phyloP scores from a whole-genome alignment of 164 flowering plant species.

The Nelumbo lutea region DNA sequence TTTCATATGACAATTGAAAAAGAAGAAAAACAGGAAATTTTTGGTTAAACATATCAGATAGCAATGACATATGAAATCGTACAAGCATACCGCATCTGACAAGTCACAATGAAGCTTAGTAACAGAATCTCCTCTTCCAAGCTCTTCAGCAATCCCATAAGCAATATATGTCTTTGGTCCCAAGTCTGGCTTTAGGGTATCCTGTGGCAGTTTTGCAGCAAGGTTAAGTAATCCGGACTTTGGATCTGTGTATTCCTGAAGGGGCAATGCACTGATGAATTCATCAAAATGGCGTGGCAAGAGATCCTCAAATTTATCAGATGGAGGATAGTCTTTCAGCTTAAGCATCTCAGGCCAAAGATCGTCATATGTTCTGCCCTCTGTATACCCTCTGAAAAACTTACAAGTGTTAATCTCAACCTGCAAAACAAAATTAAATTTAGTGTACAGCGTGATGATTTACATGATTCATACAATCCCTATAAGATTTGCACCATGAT shows the following conservation, averaged over 20 bases:
- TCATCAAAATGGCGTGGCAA: constrained; percentile 89
- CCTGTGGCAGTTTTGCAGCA: constrained; percentile 60
- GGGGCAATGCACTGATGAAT: constrained; percentile 72
- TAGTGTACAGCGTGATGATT: not conserved
- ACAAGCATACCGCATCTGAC: constrained; percentile 79
- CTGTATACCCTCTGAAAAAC: constrained; percentile 71
- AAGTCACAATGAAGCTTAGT: constrained; percentile 88
- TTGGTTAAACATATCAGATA: not conserved
- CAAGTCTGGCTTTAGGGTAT: constrained; percentile 68
- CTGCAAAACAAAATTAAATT: constrained; percentile 29
- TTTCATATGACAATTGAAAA: not conserved
- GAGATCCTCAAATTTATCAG: constrained; percentile 69
- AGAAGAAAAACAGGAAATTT: not conserved
- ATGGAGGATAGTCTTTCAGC: constrained; percentile 94
- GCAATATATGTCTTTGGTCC: constrained; percentile 95
- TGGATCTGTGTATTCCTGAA: constrained; percentile 70
- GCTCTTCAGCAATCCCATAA: constrained; percentile 68
- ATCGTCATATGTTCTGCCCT: constrained; percentile 54
- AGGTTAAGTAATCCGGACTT: constrained; percentile 65
- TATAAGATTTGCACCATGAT: too few species aligned
- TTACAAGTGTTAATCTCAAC: constrained; percentile 54
- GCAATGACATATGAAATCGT: not conserved
- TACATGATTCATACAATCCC: too few species aligned
- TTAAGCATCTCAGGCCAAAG: constrained; percentile 93
- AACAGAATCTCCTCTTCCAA: constrained; percentile 92